Base-by-base conservation (phyloP, 2,329 filamentous ascomycete species). In the Talaromyces sp. region DNA sequence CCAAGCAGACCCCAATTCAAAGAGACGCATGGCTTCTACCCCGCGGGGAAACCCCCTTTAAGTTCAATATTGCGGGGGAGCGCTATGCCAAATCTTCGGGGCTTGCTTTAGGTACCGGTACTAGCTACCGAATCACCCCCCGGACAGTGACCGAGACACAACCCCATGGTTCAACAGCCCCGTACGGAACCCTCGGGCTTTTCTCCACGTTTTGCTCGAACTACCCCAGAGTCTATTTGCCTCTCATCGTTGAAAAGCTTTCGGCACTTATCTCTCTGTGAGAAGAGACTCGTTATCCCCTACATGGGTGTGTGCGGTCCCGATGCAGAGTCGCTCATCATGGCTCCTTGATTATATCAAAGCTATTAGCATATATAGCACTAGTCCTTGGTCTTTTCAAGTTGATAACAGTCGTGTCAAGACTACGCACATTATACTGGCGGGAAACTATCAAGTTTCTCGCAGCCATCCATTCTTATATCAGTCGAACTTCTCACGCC, bases 381-480 rank as follows among this genome's bases (percentile, higher is more conserved):
- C 53, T n/a, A 21, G 15, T 37, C 25, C 17, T 56, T 56, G 13
- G 9, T 19, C 41, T 48, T 11, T 3, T 48, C 33, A 21, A 28
- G 11, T 48, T 15, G 41, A 39, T 37, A 6, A 54, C n/a, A 19
- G 11, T 36, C 3, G 13, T 48, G 19, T 35, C 31, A 21, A 56
- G 35, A 48, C 33, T 28, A 22, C 11, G 19, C 31, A 6, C 2
- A 28, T 36, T 39, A 45, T 28, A 56, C 33, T 36, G 53, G 53
- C 53, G 53, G 53, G 53, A 56, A 48, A 56, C 53, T 54, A 56
- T 13, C 33, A 46, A 21, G 53, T 56, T 56, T 56, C 53, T 56
- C 53, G 53, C 41, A 56, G 53, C 53, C 41, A 31, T 6, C 33
- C 41, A 31, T 6, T 21, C 6, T n/a, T 39, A 21, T 37, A 56